These are phyloP conservation scores for Ogataea parapolymorpha DNA, from an alignment of 805 yeast genomes.

Conservation along the genomic window DNA sequence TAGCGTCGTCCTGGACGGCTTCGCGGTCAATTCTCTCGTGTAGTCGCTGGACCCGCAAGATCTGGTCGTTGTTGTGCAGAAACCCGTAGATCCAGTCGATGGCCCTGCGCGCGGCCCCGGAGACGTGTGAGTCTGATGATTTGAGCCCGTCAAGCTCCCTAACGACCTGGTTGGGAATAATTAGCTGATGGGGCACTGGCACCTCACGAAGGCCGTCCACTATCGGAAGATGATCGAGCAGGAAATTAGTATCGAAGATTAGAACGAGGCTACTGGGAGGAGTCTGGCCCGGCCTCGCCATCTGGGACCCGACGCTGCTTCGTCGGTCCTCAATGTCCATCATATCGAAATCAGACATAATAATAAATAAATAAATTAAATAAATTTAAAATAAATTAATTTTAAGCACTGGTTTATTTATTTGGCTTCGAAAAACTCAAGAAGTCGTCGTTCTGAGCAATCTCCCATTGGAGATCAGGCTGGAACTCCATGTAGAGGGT, in stretches of 20 bases:
- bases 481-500: constrained; percentile 70
- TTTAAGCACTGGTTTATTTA: neutral
- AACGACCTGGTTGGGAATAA: constrained; percentile 70
- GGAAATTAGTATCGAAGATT: constrained; percentile 81
- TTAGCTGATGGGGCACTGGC: constrained; percentile 40
- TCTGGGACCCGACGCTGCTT: neutral
- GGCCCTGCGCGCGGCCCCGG: constrained; percentile 59
- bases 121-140: constrained; percentile 32
- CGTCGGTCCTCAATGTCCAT: constrained; percentile 6
- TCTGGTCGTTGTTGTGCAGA: constrained; percentile 48
- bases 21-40: constrained; percentile 47
- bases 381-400: neutral
- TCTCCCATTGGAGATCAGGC: constrained; percentile 58
- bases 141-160: constrained; percentile 85
- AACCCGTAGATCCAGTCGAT: constrained; percentile 70
- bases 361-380: neutral
- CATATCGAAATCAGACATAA: constrained; percentile 3
- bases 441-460: constrained; percentile 29
- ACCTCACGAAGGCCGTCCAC: constrained; percentile 49
- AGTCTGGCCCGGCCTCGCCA: neutral
- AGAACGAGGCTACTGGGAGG: constrained; percentile 31
- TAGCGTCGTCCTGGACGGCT: constrained; percentile 69
- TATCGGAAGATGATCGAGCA: constrained; percentile 62
- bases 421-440: constrained; percentile 23
- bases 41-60: constrained; percentile 62